Evolutionary conservation across 208 protist species (phyloP).

Genomic region (Leishmania tarentolae): DNA sequence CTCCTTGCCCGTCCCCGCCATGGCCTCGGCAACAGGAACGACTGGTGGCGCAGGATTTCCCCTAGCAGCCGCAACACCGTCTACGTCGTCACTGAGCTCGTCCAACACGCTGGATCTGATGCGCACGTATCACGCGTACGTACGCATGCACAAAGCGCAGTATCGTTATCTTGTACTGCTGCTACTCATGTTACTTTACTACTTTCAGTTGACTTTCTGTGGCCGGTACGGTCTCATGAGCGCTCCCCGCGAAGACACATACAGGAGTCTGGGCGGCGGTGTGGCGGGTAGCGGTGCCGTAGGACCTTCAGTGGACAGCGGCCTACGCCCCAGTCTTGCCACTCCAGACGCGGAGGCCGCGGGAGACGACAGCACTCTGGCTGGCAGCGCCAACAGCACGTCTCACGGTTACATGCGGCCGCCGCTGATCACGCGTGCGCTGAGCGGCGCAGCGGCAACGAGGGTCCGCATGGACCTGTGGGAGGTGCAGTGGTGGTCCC

Average conservation of each 20-base stretch:
- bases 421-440: neutral
- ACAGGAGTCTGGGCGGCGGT: neutral
- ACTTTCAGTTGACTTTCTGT: slow-evolving; percentile 19
- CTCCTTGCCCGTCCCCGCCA: neutral
- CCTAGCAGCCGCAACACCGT: neutral
- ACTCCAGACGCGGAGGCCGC: neutral
- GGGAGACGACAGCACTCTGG: neutral
- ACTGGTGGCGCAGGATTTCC: neutral
- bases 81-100: neutral
- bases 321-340: neutral
- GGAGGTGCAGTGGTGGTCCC: slow-evolving; percentile 21
- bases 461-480: slow-evolving; percentile 8
- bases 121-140: slow-evolving; percentile 25
- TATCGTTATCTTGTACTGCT: slow-evolving; percentile 15
- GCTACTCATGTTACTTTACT: slow-evolving; percentile 21
- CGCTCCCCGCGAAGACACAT: neutral
- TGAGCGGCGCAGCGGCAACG: neutral
- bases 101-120: slow-evolving; percentile 24
- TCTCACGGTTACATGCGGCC: neutral
- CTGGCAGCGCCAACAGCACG: neutral
- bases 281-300: neutral
- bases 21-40: neutral
- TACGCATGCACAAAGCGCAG: slow-evolving; percentile 17
- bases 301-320: neutral
- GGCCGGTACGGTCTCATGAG: neutral